These are phyloP conservation scores for Melaleuca alternifolia DNA, from an alignment of 345 rosid genomes.

Conservation along the genomic window DNA sequence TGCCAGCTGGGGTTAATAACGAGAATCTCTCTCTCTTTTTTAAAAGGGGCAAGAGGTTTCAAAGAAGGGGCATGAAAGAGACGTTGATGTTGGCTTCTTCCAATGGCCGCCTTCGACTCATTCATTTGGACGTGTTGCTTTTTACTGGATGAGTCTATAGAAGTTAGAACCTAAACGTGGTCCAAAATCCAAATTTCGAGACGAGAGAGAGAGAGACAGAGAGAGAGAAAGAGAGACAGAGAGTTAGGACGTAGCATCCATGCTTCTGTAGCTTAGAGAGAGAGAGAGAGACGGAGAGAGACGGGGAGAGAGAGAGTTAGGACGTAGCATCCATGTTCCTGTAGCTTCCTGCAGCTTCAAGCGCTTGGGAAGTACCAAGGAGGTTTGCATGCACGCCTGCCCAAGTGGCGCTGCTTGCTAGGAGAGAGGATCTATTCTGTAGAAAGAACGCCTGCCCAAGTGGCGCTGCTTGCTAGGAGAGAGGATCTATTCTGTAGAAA, in stretches of 20 bases:
- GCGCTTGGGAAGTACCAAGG: neutral
- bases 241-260: neutral
- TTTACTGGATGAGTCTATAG: neutral
- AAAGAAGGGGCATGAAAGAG: too few relatives aligned
- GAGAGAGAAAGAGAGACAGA: neutral
- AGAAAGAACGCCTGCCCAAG: neutral
- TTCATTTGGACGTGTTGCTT: neutral
- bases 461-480: neutral
- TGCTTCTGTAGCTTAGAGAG: neutral
- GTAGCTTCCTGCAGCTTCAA: neutral
- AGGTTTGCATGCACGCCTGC: neutral
- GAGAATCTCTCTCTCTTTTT: neutral
- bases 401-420: neutral
- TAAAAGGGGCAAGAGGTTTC: neutral
- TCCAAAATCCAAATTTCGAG: neutral
- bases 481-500: too few relatives aligned
- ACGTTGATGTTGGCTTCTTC: neutral
- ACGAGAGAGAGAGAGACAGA: neutral
- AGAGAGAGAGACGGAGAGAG: neutral
- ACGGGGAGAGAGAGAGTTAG: neutral
- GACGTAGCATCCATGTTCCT: neutral
- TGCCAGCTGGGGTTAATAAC: too few relatives aligned
- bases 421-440: too few relatives aligned
- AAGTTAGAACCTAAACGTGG: neutral
- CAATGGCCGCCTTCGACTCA: slow-evolving; percentile 20